phyloP scores from a whole-genome alignment of 2,329 filamentous ascomycete species.

The Diaporthe amygdali region DNA sequence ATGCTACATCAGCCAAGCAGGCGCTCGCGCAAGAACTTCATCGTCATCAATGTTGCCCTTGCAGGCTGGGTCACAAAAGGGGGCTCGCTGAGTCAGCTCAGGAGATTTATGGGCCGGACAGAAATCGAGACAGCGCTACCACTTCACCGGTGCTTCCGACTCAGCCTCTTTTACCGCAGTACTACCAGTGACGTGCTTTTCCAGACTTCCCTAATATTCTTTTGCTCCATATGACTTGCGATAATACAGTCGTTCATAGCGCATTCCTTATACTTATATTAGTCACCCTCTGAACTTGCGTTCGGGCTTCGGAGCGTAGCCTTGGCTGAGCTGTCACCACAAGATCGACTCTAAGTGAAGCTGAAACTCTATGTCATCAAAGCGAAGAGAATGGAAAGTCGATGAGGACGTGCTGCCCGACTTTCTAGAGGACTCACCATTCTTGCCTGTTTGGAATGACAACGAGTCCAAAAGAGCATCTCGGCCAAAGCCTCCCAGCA shows the following conservation, averaged over 20 bases:
- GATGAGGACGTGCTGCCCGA: slow-evolving; percentile 12
- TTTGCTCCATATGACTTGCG: not conserved
- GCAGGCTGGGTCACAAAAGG: not conserved
- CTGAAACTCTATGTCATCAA: not conserved
- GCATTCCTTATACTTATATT: not conserved
- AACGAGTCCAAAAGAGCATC: not conserved
- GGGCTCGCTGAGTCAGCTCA: slow-evolving; percentile 17
- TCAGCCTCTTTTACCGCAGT: not conserved
- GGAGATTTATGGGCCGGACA: not conserved
- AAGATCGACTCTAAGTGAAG: not conserved
- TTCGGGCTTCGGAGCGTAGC: not conserved
- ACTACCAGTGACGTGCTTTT: not conserved
- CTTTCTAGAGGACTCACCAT: slow-evolving; percentile 13
- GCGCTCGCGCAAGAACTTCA: not conserved
- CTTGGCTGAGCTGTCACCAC: not conserved
- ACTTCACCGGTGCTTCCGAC: slow-evolving; percentile 4
- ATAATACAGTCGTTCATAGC: not conserved
- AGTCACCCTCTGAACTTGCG: not conserved
- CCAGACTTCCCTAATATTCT: not conserved
- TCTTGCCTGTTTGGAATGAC: slow-evolving; percentile 11
- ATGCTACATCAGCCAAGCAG: not conserved
- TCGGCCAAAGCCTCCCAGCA: not conserved
- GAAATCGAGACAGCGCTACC: not conserved
- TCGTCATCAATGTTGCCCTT: not conserved
- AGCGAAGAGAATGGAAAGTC: not conserved